Evolutionary conservation across 2,329 filamentous ascomycete genomes (phyloP).

Genomic region (Talaromyces pinophilus): DNA sequence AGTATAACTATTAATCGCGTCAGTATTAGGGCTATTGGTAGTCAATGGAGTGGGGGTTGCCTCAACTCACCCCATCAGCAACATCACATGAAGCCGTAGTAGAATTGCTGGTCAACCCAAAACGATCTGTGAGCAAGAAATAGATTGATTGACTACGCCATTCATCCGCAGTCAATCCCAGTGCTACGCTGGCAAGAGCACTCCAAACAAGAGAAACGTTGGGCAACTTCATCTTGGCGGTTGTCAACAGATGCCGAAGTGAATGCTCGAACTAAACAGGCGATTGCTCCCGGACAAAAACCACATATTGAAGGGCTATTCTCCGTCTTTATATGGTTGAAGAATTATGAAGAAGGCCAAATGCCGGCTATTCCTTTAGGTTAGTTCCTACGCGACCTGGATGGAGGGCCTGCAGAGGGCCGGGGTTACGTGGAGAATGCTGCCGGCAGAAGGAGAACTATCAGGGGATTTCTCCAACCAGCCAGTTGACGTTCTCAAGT

Average conservation of each 20-base stretch:
- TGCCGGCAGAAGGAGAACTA: neutral
- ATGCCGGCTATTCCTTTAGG: neutral
- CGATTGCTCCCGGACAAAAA: neutral
- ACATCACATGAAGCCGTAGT: constrained; percentile 38
- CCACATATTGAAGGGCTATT: neutral
- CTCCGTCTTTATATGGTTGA: neutral
- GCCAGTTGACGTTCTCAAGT: neutral
- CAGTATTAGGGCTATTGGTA: neutral
- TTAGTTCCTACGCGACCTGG: neutral
- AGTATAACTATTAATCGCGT: constrained; percentile 35
- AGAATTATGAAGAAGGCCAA: neutral
- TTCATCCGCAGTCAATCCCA: constrained; percentile 25
- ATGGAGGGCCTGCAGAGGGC: neutral
- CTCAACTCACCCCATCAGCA: constrained; percentile 27
- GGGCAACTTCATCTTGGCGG: constrained; percentile 5
- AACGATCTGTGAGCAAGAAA: constrained; percentile 49
- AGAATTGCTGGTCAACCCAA: constrained; percentile 43
- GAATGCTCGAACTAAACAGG: neutral
- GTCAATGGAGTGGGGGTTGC: neutral
- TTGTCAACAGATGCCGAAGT: neutral
- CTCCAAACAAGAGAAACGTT: neutral
- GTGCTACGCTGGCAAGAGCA: constrained; percentile 7
- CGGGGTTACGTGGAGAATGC: neutral
- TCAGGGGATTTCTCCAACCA: neutral
- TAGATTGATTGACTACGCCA: constrained; percentile 51